Conservation (phyloP, 257 asterid genomes). For the Nicotiana sylvestris region DNA sequence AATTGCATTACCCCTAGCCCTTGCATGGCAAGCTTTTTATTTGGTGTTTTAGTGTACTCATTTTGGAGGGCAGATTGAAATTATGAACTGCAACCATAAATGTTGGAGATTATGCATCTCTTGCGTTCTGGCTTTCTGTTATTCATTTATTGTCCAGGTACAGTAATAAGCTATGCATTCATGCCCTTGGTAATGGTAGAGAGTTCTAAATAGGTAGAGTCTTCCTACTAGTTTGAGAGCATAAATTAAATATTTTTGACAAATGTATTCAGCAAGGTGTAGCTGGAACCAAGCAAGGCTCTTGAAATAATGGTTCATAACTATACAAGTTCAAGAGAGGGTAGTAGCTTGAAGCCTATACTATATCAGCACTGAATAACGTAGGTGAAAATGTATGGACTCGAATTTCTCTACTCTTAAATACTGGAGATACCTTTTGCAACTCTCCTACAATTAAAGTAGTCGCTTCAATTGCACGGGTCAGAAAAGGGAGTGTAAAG, state of each 20-base stretch:
- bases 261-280: background rate
- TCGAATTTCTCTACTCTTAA: background rate
- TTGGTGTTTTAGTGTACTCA: background rate
- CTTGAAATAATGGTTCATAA: background rate
- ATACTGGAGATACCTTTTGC: background rate
- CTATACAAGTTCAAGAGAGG: background rate
- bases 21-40: background rate
- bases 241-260: background rate
- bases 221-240: background rate
- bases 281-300: background rate
- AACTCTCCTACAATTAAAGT: background rate
- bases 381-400: background rate
- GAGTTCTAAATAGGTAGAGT: background rate
- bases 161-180: background rate
- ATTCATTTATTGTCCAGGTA: background rate
- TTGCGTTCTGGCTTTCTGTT: background rate
- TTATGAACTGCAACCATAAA: slow-evolving; percentile 3
- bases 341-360: background rate
- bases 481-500: background rate
- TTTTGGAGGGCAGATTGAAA: background rate
- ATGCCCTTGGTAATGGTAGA: background rate
- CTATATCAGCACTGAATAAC: background rate
- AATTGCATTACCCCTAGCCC: background rate
- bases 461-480: background rate
- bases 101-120: background rate